Conservation (phyloP, 2,329 filamentous ascomycete species). For the Pestalotiopsis sp. region DNA sequence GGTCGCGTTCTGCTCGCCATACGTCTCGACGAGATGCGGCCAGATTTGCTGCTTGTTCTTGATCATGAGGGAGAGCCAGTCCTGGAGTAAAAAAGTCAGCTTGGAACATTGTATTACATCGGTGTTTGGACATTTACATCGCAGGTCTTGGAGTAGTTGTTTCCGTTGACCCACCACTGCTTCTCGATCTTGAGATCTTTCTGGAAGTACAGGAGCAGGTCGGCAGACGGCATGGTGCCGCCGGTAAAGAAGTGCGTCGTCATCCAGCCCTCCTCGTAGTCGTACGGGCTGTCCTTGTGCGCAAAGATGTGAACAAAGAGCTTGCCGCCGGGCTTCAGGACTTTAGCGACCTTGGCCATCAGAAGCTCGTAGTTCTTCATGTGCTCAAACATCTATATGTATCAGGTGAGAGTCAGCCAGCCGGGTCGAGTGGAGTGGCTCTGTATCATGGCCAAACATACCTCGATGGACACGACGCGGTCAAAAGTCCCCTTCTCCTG, state of each 20-base stretch:
- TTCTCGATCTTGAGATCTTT: conserved; percentile 58
- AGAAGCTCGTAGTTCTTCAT: conserved; percentile 76
- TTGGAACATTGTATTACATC: too few relatives aligned
- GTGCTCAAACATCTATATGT: conserved; percentile 74
- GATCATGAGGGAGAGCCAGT: conserved; percentile 66
- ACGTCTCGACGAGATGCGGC: conserved; percentile 66
- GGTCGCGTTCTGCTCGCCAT: conserved; percentile 59
- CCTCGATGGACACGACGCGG: conserved; percentile 67
- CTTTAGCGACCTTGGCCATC: conserved; percentile 62
- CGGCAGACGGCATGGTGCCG: conserved; percentile 71
- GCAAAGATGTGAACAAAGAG: conserved; percentile 72
- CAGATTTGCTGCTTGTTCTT: conserved; percentile 62
- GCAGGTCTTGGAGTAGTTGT: conserved; percentile 70
- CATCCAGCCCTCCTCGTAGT: conserved; percentile 76
- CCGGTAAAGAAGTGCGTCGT: conserved; percentile 74
- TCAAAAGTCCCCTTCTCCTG: conserved; percentile 56
- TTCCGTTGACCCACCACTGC: conserved; percentile 74
- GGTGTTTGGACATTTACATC: conserved; percentile 52
- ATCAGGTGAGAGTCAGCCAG: neutral
- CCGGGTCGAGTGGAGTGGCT: too few relatives aligned
- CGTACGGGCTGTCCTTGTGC: conserved; percentile 67
- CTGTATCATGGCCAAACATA: conserved; percentile 17
- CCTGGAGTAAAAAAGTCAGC: conserved; percentile 32
- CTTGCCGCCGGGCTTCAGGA: conserved; percentile 65
- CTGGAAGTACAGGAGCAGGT: conserved; percentile 70